These are phyloP conservation scores for Kurtzmaniella natalensis DNA, from an alignment of 1,139 yeast genomes.

Conservation along the genomic window DNA sequence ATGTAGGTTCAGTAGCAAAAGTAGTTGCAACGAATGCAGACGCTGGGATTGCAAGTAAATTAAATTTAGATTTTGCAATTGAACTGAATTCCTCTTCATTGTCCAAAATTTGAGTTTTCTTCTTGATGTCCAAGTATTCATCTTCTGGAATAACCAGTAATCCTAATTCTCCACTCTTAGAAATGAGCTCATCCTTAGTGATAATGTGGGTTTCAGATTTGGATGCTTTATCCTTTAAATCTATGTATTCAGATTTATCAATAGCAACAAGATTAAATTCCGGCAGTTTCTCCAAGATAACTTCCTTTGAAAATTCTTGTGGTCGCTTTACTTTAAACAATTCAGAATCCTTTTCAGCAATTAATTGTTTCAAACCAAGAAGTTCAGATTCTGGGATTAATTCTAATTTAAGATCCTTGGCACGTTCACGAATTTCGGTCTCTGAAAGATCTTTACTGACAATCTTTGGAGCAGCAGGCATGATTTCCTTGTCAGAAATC, in stretches of 20 bases:
- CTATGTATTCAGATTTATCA: conserved; percentile 27
- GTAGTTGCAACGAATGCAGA: conserved; percentile 58
- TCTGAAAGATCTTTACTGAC: conserved; percentile 9
- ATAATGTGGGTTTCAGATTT: conserved; percentile 9
- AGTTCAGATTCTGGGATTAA: conserved; percentile 24
- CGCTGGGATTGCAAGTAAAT: conserved; percentile 52
- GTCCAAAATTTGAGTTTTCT: conserved; percentile 16
- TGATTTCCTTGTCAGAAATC: too few species aligned
- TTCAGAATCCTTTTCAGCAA: conserved; percentile 31
- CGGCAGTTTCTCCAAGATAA: conserved; percentile 30
- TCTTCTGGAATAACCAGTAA: conserved; percentile 39
- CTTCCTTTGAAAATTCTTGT: conserved; percentile 19
- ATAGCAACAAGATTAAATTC: conserved; percentile 35
- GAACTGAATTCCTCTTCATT: conserved; percentile 19
- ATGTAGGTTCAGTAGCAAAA: conserved; percentile 50
- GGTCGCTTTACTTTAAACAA: conserved; percentile 21
- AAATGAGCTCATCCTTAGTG: conserved; percentile 16
- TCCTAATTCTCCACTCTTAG: conserved; percentile 24
- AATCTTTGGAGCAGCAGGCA: conserved; percentile 13
- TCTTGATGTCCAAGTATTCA: conserved; percentile 21
- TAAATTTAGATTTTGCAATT: conserved; percentile 36
- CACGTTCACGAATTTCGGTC: conserved; percentile 14
- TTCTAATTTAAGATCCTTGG: conserved; percentile 13
- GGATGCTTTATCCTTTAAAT: conserved; percentile 15
- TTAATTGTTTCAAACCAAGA: conserved; percentile 25